A percentile compares a stretch with the other conserved stretches of the same genome.
These are phyloP conservation scores for Bromus sterilis DNA, from an alignment of 176 grass and related monocot genomes.

Conservation along the genomic window DNA sequence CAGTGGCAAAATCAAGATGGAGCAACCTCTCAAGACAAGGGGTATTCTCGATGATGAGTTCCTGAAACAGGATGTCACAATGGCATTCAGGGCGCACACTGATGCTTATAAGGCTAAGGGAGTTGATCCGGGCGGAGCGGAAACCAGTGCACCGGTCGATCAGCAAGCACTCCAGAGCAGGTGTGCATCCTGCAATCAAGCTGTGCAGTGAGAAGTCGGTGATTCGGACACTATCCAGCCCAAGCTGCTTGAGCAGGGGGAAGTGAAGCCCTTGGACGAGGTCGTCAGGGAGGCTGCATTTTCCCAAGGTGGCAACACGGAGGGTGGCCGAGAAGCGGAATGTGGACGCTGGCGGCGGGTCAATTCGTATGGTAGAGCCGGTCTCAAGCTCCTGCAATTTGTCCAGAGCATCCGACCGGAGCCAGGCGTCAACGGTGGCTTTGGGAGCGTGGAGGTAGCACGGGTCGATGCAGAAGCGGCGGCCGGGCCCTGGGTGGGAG, in stretches of 20 bases:
- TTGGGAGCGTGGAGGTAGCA: neutral
- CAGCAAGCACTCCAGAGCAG: neutral
- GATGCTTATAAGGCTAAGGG: neutral
- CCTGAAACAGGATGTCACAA: neutral
- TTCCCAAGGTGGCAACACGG: neutral
- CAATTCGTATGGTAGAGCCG: neutral
- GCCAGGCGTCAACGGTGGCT: neutral
- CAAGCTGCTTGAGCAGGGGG: neutral
- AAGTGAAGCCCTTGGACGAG: neutral
- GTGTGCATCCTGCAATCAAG: neutral
- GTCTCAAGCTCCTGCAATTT: neutral
- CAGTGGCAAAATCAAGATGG: neutral
- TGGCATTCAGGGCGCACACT: neutral
- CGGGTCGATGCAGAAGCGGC: neutral
- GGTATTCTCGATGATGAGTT: neutral
- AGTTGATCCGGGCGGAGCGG: neutral
- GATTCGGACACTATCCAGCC: neutral
- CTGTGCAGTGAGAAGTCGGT: neutral
- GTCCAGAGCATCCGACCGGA: neutral
- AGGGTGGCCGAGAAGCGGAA: neutral
- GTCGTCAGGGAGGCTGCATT: neutral
- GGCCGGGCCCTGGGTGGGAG: neutral
- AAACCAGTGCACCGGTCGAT: neutral
- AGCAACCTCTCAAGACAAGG: neutral
- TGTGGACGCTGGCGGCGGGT: neutral